Evolutionary conservation across 768 basidiomycete genomes (phyloP), one percentile per base, ranked within the genome.

Genomic region (Suillus ampliporus): DNA sequence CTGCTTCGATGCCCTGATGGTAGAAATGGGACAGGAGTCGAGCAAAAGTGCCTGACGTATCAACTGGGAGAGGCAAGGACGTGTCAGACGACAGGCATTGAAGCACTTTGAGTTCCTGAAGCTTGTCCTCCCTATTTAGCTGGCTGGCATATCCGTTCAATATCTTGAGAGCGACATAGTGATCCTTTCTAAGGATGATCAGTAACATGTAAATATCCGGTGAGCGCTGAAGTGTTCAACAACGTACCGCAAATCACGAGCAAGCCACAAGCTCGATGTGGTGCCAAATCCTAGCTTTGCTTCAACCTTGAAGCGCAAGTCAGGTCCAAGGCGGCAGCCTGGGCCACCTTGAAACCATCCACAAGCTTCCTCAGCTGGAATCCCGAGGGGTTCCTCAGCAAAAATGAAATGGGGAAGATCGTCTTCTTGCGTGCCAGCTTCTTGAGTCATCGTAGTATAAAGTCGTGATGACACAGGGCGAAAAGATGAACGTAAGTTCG

Each of bases 251-350:
- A 35, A 46, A 58, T 71, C 71, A 37, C 54, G 62, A 57, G 71
- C 69, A 23, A 74, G 67, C 72, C 71, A 72, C 21, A 71, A 66
- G 46, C 67, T 71, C 34, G 71, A 69, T 19, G 61, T 63, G 6
- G 64, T 70, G n/a, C 72, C 71, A 61, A 61, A 68, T 41, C 72
- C 70, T 4, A 74, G 61, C 46, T 72, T 72, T 17, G 61, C 35
- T 60, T 64, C 61, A 21, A 72, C 43, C 40, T 67, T 54, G 48
- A 63, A 73, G 48, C 72, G 60, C 50, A 35, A 59, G 17, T 57
- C 51, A 13, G 66, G 71, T 34, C 71, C 71, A 50, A 72, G 57
- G 34, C 14, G 21, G 47, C 57, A 50, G 51, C 67, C 59, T 11
- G 68, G 69, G 13, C 56, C 52, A 56, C 71, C 68, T 54, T 71